phyloP scores from a whole-genome alignment of 2,329 filamentous ascomycete species.

The Metarhizium sp. region DNA sequence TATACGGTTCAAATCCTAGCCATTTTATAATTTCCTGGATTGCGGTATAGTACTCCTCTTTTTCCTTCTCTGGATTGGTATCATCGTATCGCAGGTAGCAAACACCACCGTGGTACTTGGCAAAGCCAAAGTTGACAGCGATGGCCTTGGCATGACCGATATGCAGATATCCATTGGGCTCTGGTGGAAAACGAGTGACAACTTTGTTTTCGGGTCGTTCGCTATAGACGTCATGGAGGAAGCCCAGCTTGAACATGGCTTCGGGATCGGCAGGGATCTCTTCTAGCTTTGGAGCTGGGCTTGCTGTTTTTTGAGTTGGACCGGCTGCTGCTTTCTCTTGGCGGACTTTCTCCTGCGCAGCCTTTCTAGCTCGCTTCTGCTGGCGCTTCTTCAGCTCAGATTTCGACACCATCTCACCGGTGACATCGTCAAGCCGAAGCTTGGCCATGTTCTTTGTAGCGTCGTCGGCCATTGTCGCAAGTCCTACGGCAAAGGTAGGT shows the following conservation, averaged over 20 bases:
- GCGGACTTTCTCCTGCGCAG: conserved; percentile 57
- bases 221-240: conserved; percentile 62
- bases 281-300: conserved; percentile 23
- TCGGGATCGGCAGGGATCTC: conserved; percentile 37
- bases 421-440: conserved; percentile 52
- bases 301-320: conserved; percentile 27
- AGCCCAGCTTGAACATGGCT: conserved; percentile 72
- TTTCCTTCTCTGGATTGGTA: conserved; percentile 89
- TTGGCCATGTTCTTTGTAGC: conserved; percentile 41
- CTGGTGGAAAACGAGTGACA: conserved; percentile 68
- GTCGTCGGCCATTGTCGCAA: conserved; percentile 34
- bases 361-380: conserved; percentile 49
- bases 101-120: conserved; percentile 65
- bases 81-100: conserved; percentile 62
- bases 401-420: conserved; percentile 56
- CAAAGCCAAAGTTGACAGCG: conserved; percentile 93
- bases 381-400: conserved; percentile 51
- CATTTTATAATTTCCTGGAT: conserved; percentile 83
- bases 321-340: conserved; percentile 71
- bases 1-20: conserved; percentile 48
- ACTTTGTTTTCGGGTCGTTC: conserved; percentile 53
- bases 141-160: conserved; percentile 95
- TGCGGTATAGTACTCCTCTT: conserved; percentile 81
- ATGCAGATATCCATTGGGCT: conserved; percentile 90
- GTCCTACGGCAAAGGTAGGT: neutral